Percentiles rank a stretch among this genome's conserved stretches.
These are phyloP conservation scores for Edaphochlamys debaryana DNA, from an alignment of 139 green algal species.

Conservation along the genomic window DNA sequence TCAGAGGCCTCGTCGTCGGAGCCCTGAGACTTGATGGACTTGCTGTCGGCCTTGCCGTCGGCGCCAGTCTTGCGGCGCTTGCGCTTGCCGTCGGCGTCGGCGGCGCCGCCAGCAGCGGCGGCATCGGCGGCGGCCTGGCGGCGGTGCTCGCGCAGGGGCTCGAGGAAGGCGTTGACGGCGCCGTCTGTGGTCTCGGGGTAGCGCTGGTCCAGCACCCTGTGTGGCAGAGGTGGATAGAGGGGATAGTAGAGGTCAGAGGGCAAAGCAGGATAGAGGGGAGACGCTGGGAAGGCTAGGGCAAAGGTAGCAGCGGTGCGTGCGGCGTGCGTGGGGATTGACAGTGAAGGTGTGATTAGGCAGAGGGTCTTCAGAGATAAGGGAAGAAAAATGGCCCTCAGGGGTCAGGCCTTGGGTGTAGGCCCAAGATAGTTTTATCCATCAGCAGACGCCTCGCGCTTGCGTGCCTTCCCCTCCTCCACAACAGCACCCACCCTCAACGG, in stretches of 20 bases:
- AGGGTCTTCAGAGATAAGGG: conserved; percentile 48
- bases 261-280: too few species aligned
- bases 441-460: conserved; percentile 3
- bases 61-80: not conserved
- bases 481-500: too few species aligned
- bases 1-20: not conserved
- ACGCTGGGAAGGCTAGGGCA: not conserved
- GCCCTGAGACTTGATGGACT: not conserved
- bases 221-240: too few species aligned
- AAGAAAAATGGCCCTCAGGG: conserved; percentile 21
- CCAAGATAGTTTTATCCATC: conserved; percentile 2
- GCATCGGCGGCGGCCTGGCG: not conserved
- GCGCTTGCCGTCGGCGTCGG: not conserved
- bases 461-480: too few species aligned
- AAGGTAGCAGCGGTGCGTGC: too few species aligned
- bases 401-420: conserved; percentile 14
- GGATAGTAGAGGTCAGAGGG: too few species aligned
- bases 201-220: conserved; percentile 60
- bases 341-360: too few species aligned
- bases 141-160: conserved; percentile 13
- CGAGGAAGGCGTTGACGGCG: conserved; percentile 58
- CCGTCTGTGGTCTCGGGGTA: conserved; percentile 57
- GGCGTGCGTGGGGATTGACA: too few species aligned
- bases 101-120: not conserved
- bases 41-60: not conserved